Conservation (phyloP, 345 rosid genomes). For the Citropsis articulata region DNA sequence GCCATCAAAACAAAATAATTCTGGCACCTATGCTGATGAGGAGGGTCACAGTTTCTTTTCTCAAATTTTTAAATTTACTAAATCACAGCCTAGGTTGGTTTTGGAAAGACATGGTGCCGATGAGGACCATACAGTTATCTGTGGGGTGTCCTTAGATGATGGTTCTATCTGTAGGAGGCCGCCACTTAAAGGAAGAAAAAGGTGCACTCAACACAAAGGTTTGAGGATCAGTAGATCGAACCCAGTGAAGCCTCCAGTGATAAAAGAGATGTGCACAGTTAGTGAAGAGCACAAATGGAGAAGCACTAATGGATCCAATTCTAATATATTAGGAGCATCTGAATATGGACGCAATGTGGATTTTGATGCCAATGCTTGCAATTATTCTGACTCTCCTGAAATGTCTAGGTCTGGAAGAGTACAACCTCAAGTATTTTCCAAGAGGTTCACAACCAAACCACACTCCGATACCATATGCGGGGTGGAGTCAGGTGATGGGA, state of each 20-base stretch:
- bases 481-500: conserved; percentile 46
- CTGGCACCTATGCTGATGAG: conserved; percentile 23
- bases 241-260: not conserved
- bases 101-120: conserved; percentile 16
- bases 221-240: not conserved
- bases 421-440: not conserved
- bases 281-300: conserved; percentile 54
- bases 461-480: conserved; percentile 36
- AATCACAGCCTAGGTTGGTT: conserved; percentile 53
- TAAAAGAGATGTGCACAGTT: not conserved
- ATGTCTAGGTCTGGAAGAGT: not conserved
- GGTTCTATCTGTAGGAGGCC: conserved; percentile 45
- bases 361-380: conserved; percentile 5
- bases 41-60: conserved; percentile 29
- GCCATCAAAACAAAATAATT: conserved; percentile 26
- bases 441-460: not conserved
- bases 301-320: conserved; percentile 30
- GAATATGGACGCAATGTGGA: not conserved
- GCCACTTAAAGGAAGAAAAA: conserved; percentile 59
- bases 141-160: conserved; percentile 34
- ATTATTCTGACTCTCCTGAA: conserved; percentile 4
- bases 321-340: conserved; percentile 5
- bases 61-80: conserved; percentile 46
- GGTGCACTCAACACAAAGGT: conserved; percentile 37
- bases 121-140: conserved; percentile 13